Evolutionary conservation across 371 early-diverging fungal genomes (phyloP), one percentile per base, ranked within the genome.

Genomic region (Lichtheimia corymbifera): DNA sequence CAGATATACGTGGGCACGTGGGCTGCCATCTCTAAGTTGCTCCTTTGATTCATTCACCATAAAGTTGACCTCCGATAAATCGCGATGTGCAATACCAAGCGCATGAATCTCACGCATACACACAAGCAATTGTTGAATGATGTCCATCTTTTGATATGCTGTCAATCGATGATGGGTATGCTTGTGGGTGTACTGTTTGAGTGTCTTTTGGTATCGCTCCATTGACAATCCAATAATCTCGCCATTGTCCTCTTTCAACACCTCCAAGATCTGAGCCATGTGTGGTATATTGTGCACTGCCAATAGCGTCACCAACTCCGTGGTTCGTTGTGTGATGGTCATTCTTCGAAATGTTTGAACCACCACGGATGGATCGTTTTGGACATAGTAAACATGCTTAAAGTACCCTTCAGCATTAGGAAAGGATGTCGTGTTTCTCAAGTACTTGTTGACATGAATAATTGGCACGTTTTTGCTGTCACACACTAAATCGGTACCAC

Each of bases 1-100:
- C 35, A 88, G 63, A 43, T 73, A 80, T 15, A 88, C 56, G 22
- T 76, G 58, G 0, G 85, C 85, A 28, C 68, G 63, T 1, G 58
- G 52, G 22, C 77, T 79, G 9, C 83, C 82, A 60, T 88, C 88
- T 18, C 66, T 58, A 5, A 88, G 63, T 14, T 65, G 55, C 1
- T 59, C 61, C 15, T 70, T 63, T 12, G 57, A 65, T 53, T 80
- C 81, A 55, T 81, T 76, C 20, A 88, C 86, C 88, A 88, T 88
- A 60, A 86, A 83, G 53, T 86, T 88, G 24, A 84, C 85, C 57
- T 85, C 85, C 12, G 84, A 84, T 7, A 88, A 55, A 60, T 88
- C 86, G 9, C 88, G 74, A 63, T 88, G 88, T 0, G 88, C 85
- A 0, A 88, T 62, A 2, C 87, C 88, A 7, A 74, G 64, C 1